Evolutionary conservation across 2,329 filamentous ascomycete species (phyloP).

Genomic region (Chaetothyriales sp.): DNA sequence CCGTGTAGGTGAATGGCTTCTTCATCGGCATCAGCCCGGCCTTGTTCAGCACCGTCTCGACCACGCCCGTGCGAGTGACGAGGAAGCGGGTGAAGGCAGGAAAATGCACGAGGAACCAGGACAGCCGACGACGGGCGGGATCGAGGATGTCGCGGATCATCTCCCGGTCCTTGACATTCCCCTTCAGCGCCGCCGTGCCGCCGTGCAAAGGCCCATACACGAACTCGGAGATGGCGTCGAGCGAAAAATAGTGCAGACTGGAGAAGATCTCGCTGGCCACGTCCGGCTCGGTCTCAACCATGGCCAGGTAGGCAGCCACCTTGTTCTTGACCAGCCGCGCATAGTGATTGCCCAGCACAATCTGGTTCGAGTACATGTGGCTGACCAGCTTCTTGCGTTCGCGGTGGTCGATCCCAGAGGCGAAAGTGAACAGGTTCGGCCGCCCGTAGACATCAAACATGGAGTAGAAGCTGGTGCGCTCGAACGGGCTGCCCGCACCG

Average conservation of each 20-base stretch:
- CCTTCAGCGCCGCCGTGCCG: constrained; percentile 30
- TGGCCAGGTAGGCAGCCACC: constrained; percentile 25
- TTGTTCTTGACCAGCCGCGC: constrained; percentile 27
- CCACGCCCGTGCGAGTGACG: constrained; percentile 27
- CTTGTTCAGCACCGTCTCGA: constrained; percentile 22
- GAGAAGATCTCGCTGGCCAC: constrained; percentile 31
- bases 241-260: constrained; percentile 38
- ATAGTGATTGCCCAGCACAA: constrained; percentile 24
- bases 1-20: constrained; percentile 37
- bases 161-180: constrained; percentile 23
- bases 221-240: constrained; percentile 39
- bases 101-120: constrained; percentile 37
- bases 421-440: constrained; percentile 39
- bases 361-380: constrained; percentile 39
- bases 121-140: constrained; percentile 30
- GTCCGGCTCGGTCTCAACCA: constrained; percentile 25
- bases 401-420: constrained; percentile 28
- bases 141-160: constrained; percentile 37
- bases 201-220: constrained; percentile 33
- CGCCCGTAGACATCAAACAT: constrained; percentile 35
- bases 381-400: constrained; percentile 35
- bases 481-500: constrained; percentile 37
- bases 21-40: constrained; percentile 33
- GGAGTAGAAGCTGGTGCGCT: constrained; percentile 37
- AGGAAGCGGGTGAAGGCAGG: constrained; percentile 34